Percentiles rank a stretch among this genome's conserved stretches.
Conservation (phyloP, 2,329 filamentous ascomycete species). For the Fusarium sp. region DNA sequence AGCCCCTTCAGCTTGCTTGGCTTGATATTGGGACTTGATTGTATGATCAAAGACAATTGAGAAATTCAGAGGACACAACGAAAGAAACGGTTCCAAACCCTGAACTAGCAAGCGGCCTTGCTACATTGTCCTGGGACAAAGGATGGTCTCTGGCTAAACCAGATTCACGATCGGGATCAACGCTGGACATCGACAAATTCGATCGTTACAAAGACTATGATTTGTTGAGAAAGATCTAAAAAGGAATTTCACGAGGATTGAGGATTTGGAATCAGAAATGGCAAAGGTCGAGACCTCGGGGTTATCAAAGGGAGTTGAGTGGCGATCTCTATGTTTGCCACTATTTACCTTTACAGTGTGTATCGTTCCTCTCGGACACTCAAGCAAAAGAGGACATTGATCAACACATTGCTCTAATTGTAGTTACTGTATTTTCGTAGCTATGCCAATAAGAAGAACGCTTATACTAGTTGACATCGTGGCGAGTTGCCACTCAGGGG, state of each 20-base stretch:
- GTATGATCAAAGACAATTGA: not conserved
- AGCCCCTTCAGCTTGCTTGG: too few species aligned
- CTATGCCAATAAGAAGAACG: not conserved
- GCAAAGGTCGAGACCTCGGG: not conserved
- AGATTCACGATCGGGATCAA: not conserved
- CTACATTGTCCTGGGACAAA: not conserved
- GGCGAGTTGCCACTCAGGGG: slow-evolving; percentile 3
- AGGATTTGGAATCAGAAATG: not conserved
- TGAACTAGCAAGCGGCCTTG: not conserved
- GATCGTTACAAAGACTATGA: not conserved
- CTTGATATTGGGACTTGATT: too few species aligned
- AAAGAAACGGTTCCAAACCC: slow-evolving; percentile 8
- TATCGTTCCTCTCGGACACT: too few species aligned
- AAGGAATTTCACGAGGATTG: not conserved
- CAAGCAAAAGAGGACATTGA: not conserved
- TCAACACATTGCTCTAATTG: not conserved
- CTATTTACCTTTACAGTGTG: not conserved
- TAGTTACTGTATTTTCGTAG: too few species aligned
- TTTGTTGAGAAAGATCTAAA: not conserved
- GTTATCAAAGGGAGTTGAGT: slow-evolving; percentile 1
- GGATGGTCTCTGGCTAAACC: not conserved
- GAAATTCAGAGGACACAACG: not conserved
- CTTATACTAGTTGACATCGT: not conserved
- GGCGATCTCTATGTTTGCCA: slow-evolving; percentile 26
- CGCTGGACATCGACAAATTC: too few species aligned